Evolutionary conservation across 768 basidiomycete genomes (phyloP).

Genomic region (Boletus bicolor): DNA sequence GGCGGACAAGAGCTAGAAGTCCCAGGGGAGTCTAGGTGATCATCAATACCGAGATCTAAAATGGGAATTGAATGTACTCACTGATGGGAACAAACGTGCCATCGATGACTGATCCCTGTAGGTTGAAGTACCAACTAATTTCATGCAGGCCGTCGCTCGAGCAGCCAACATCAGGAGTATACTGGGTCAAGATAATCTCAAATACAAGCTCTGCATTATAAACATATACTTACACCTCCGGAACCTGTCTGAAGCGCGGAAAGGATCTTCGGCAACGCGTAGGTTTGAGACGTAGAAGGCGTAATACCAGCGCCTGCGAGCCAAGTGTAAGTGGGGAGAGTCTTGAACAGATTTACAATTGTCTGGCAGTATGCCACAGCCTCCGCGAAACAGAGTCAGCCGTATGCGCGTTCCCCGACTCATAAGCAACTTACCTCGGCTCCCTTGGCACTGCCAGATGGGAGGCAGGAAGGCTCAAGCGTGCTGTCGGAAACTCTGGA

Average conservation of each 20-base stretch:
- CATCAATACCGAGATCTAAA: neutral
- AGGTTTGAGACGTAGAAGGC: slow-evolving; percentile 57
- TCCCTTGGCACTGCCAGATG: slow-evolving; percentile 53
- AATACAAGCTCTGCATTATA: neutral
- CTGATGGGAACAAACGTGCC: slow-evolving; percentile 60
- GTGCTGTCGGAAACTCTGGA: slow-evolving; percentile 41
- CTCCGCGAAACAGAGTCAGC: slow-evolving; percentile 29
- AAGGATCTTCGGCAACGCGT: slow-evolving; percentile 51
- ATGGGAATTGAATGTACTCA: slow-evolving; percentile 28
- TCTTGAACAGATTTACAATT: slow-evolving; percentile 58
- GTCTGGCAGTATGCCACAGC: slow-evolving; percentile 65
- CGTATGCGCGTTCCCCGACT: neutral
- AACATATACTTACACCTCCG: slow-evolving; percentile 38
- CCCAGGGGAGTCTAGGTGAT: slow-evolving; percentile 45
- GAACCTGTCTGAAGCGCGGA: slow-evolving; percentile 53
- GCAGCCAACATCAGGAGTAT: slow-evolving; percentile 51
- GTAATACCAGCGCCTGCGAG: slow-evolving; percentile 70
- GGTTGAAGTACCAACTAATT: slow-evolving; percentile 63
- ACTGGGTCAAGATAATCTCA: slow-evolving; percentile 28
- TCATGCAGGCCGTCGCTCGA: slow-evolving; percentile 34
- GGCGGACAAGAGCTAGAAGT: slow-evolving; percentile 47
- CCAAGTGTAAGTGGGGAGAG: slow-evolving; percentile 73
- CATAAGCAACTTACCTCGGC: slow-evolving; percentile 48
- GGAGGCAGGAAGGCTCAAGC: slow-evolving; percentile 55
- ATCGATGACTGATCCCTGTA: slow-evolving; percentile 65